Percentiles rank a stretch among this genome's conserved stretches.
Evolutionary conservation across 1,284 basidiomycete genomes (phyloP).

Genomic region (Malassezia nana): DNA sequence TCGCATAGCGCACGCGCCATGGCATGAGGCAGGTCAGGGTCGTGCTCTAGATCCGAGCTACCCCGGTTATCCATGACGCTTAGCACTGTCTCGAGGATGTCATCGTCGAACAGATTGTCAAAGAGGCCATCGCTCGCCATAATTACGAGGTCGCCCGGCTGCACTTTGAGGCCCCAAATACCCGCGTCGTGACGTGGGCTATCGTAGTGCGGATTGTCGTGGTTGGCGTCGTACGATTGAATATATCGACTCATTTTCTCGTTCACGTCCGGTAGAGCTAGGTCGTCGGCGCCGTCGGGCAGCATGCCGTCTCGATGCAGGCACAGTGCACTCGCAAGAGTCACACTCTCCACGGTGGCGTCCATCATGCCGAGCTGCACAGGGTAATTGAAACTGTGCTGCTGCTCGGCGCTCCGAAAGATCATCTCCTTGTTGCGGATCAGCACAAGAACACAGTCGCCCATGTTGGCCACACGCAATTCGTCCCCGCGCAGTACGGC

Average conservation of each 20-base stretch:
- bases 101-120: slow-evolving; percentile 91
- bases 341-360: slow-evolving; percentile 59
- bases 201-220: slow-evolving; percentile 34
- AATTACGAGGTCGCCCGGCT: slow-evolving; percentile 76
- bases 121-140: slow-evolving; percentile 79
- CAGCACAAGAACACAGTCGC: slow-evolving; percentile 73
- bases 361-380: slow-evolving; percentile 70
- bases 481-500: slow-evolving; percentile 61
- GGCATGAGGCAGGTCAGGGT: slow-evolving; percentile 14
- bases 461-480: slow-evolving; percentile 77
- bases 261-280: slow-evolving; percentile 27
- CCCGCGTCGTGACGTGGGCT: slow-evolving; percentile 57
- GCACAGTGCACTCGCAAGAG: slow-evolving; percentile 39
- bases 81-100: slow-evolving; percentile 73
- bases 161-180: slow-evolving; percentile 63
- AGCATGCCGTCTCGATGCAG: slow-evolving; percentile 28
- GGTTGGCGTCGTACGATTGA: slow-evolving; percentile 11
- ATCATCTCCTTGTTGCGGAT: slow-evolving; percentile 67
- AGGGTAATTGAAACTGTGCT: slow-evolving; percentile 88
- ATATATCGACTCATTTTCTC: slow-evolving; percentile 23
- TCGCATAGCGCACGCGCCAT: slow-evolving; percentile 42
- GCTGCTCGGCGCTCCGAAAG: slow-evolving; percentile 86
- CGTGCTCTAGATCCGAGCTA: neutral
- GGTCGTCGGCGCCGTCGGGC: slow-evolving; percentile 29
- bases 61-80: neutral